Conservation (phyloP, 164 flowering plant genomes). For the Hamamelis virginiana region DNA sequence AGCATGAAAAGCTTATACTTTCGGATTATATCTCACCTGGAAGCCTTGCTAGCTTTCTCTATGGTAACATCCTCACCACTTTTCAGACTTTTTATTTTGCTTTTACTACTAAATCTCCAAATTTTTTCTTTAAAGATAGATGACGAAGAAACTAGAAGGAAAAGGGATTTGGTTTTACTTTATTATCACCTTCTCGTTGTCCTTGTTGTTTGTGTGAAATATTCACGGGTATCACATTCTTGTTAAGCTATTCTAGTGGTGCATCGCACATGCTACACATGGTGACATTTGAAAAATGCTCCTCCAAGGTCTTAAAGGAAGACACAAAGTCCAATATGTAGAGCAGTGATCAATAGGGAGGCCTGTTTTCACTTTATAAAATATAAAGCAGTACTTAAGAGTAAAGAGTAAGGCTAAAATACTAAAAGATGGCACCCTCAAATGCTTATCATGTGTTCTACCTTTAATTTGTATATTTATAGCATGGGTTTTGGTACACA, state of each 20-base stretch:
- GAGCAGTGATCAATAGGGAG: too few species aligned
- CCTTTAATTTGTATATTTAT: not conserved
- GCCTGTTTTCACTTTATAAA: too few species aligned
- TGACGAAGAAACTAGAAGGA: not conserved
- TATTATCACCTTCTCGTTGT: not conserved
- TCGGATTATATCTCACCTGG: constrained; percentile 90
- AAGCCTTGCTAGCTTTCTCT: constrained; percentile 90
- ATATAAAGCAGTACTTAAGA: too few species aligned
- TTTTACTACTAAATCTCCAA: not conserved
- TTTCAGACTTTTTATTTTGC: not conserved
- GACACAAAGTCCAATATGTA: too few species aligned
- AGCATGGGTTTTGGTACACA: not conserved
- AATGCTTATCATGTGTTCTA: not conserved
- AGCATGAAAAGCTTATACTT: constrained; percentile 96
- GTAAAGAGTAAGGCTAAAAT: too few species aligned
- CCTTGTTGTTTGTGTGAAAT: not conserved
- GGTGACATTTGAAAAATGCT: too few species aligned
- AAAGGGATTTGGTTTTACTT: not conserved
- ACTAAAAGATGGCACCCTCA: not conserved
- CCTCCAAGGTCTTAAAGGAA: too few species aligned
- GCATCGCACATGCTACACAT: too few species aligned
- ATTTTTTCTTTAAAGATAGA: too few species aligned
- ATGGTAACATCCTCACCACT: constrained; percentile 52
- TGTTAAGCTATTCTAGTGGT: too few species aligned
- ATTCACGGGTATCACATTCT: too few species aligned